Percentiles rank a stretch among this genome's conserved stretches.
Evolutionary conservation across 768 basidiomycete species (phyloP).

Genomic region (Amanita muscaria): DNA sequence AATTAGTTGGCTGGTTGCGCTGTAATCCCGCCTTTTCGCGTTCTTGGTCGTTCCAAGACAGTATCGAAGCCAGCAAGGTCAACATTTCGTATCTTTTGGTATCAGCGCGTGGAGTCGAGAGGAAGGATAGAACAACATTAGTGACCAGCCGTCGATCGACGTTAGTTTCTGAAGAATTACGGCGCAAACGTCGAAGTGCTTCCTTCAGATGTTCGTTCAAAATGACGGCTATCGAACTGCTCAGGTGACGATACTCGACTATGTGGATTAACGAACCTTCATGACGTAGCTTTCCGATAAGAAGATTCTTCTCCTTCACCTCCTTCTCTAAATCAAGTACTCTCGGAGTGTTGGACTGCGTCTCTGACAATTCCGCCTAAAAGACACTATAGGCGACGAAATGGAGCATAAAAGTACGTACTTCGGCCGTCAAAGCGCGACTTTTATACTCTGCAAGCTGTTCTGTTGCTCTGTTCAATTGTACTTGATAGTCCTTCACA

Average conservation of each 20-base stretch:
- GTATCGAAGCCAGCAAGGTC: constrained; percentile 73
- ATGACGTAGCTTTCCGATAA: constrained; percentile 92
- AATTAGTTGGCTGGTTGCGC: constrained; percentile 28
- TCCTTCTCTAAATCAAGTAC: constrained; percentile 79
- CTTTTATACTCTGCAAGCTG: constrained; percentile 87
- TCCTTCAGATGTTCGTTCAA: constrained; percentile 97
- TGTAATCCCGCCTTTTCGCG: constrained; percentile 87
- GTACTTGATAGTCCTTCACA: constrained; percentile 72
- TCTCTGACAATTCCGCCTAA: constrained; percentile 73
- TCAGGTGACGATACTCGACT: not conserved
- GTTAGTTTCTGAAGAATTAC: constrained; percentile 79
- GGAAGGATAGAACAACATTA: constrained; percentile 86
- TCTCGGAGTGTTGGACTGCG: constrained; percentile 52
- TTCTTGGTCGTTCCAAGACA: constrained; percentile 90
- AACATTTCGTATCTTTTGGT: constrained; percentile 97
- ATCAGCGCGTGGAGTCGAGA: constrained; percentile 85
- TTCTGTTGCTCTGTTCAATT: constrained; percentile 58
- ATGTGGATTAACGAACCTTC: constrained; percentile 51
- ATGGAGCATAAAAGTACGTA: constrained; percentile 21
- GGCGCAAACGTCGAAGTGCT: constrained; percentile 88
- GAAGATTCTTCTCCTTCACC: constrained; percentile 89
- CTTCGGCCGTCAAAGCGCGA: constrained; percentile 83
- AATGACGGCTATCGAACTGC: constrained; percentile 65
- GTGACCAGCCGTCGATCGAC: constrained; percentile 92
- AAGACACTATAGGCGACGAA: not conserved